Base-by-base conservation (phyloP, 2,329 filamentous ascomycete species). In the Xylariaceae sp. region DNA sequence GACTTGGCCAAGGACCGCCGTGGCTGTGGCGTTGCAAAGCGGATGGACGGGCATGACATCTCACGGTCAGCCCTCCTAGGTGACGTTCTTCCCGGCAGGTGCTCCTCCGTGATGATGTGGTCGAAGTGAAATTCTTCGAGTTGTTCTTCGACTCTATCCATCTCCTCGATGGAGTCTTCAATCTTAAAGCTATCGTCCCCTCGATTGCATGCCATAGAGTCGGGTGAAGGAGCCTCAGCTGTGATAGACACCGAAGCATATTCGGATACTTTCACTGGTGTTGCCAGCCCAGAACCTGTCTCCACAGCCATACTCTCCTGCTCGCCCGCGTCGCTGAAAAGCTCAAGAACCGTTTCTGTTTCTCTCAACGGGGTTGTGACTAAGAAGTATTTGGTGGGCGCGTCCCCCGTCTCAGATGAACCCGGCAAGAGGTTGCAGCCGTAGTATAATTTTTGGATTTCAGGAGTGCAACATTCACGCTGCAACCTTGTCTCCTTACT, bases 141-240 rank as follows among this genome's bases (percentile, higher is more conserved):
- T 53, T 85, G 77, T 37, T 87, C 84, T 64, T 87, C 83, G 13
- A 87, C 75, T 61, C 77, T 76, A 67, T 87, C 85, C 17, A 87
- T 74, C 62, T 83, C 83, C 68, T 85, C 84, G 7, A 87, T 74
- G 1, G 84, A 86, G 68, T 87, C 84, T 68, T 87, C 85, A 53
- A 87, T 87, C 15, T 82, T 68, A 62, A 76, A 74, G 52, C 70
- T 75, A 53, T 61, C 62, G 56, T 63, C 71, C 64, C 59, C 70
- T 66, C 61, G 67, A 65, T 51, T 74, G 67, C 57, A 72, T 69
- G 57, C 68, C 47, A 62, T 55, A 51, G 67, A 63, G 37, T 53
- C 30, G 51, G 67, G 67, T 2, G 63, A 61, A 45, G 58, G 34
- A 18, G 65, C 63, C 34, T 60, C 54, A 13, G 56, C 15, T 48